Evolutionary conservation across 345 rosid genomes (phyloP).

Genomic region (Erysimum cheiranthoides): DNA sequence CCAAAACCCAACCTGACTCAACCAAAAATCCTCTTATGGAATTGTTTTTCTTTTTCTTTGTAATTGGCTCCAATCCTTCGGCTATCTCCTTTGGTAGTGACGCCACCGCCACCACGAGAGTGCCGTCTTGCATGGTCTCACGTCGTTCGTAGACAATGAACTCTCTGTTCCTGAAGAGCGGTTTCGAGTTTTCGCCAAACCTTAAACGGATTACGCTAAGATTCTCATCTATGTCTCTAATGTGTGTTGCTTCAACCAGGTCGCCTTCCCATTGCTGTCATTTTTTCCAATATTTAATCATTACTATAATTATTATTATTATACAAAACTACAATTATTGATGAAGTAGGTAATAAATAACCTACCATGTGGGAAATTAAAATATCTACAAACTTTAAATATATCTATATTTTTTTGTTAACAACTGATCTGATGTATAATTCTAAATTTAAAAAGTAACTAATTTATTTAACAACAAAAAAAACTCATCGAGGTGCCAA

Average conservation of each 20-base stretch:
- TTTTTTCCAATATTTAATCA: slow-evolving; percentile 9
- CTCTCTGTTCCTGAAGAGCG: slow-evolving; percentile 75
- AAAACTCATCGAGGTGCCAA: too few relatives aligned
- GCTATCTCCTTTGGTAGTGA: slow-evolving; percentile 84
- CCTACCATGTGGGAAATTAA: slow-evolving; percentile 4
- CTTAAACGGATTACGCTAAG: slow-evolving; percentile 69
- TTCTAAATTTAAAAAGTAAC: too few relatives aligned
- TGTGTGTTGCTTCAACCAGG: slow-evolving; percentile 70
- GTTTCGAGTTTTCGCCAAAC: slow-evolving; percentile 75
- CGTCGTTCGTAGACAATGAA: slow-evolving; percentile 81
- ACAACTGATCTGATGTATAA: too few relatives aligned
- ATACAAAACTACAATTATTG: not conserved
- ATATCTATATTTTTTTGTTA: too few relatives aligned
- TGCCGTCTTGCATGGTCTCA: slow-evolving; percentile 90
- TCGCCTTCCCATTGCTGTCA: slow-evolving; percentile 90
- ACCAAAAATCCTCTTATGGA: slow-evolving; percentile 67
- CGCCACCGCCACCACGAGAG: slow-evolving; percentile 78
- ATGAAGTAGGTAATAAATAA: slow-evolving; percentile 5
- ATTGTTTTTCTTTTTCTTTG: slow-evolving; percentile 58
- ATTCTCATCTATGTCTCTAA: slow-evolving; percentile 74
- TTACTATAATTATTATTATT: not conserved
- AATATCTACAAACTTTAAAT: too few relatives aligned
- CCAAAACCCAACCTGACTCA: slow-evolving; percentile 92
- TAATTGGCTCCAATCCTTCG: slow-evolving; percentile 71
- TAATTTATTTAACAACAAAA: too few relatives aligned